Percentiles rank a stretch among this genome's conserved stretches.
Conservation (phyloP, 257 asterid genomes). For the Salvia hispanica region DNA sequence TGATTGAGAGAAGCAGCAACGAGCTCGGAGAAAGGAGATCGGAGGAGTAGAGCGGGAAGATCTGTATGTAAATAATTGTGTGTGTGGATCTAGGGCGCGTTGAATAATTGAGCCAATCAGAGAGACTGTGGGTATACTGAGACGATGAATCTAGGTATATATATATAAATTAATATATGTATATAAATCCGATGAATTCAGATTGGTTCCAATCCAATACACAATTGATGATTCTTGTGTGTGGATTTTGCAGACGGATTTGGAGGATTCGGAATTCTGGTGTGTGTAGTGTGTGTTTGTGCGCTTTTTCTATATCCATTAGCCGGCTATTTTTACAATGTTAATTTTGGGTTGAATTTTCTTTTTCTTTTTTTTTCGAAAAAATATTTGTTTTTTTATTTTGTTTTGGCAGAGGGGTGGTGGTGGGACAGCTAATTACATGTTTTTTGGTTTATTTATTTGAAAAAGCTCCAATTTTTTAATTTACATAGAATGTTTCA, state of each 20-base stretch:
- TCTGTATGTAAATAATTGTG: slow-evolving; percentile 29
- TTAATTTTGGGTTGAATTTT: slow-evolving; percentile 12
- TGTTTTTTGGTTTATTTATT: no score
- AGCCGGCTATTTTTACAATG: slow-evolving; percentile 39
- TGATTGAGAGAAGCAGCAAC: slow-evolving; percentile 26
- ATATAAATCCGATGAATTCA: slow-evolving; percentile 29
- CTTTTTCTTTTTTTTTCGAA: neutral
- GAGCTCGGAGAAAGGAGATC: slow-evolving; percentile 35
- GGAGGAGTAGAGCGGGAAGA: slow-evolving; percentile 38
- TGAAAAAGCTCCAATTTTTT: no score
- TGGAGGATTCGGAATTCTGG: slow-evolving; percentile 36
- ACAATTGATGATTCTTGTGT: neutral
- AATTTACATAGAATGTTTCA: no score
- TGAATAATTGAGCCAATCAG: slow-evolving; percentile 44
- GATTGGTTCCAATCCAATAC: slow-evolving; percentile 25
- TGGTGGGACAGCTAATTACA: no score
- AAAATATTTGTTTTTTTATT: no score
- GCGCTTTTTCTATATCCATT: slow-evolving; percentile 23
- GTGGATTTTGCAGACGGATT: slow-evolving; percentile 29
- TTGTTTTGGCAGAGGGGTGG: no score
- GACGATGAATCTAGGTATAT: slow-evolving; percentile 26
- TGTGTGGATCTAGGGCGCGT: slow-evolving; percentile 48
- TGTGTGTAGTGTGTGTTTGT: slow-evolving; percentile 35
- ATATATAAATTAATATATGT: slow-evolving; percentile 11
- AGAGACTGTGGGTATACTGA: slow-evolving; percentile 27